phyloP scores from a whole-genome alignment of 257 asterid species.

The Capsicum pubescens region DNA sequence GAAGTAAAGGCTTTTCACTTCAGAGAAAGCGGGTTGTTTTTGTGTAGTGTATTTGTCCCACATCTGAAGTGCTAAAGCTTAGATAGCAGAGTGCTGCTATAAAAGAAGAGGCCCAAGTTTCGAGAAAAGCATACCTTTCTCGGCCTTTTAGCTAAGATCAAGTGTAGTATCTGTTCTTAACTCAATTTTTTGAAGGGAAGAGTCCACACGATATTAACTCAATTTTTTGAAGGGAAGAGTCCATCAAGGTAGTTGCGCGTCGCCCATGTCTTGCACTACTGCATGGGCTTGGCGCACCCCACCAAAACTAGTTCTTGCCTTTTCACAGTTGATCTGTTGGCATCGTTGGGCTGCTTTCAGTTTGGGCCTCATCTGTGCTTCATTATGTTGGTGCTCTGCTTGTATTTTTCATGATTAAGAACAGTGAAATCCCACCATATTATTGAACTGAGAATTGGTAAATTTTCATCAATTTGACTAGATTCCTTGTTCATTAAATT shows the following conservation, averaged over 20 bases:
- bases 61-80: background rate
- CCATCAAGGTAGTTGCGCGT: background rate
- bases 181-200: background rate
- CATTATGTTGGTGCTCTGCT: too few species aligned
- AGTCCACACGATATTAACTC: fast-evolving
- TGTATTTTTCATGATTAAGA: too few species aligned
- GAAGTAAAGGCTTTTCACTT: background rate
- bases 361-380: too few species aligned
- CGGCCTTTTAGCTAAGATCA: slow-evolving; percentile 52
- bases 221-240: background rate
- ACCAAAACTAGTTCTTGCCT: background rate
- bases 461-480: too few species aligned
- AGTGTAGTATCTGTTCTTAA: slow-evolving; percentile 51
- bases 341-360: too few species aligned
- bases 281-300: background rate
- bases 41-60: background rate
- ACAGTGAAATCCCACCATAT: too few species aligned
- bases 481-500: too few species aligned
- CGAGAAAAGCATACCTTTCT: slow-evolving; percentile 14
- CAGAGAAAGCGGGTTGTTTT: too few species aligned
- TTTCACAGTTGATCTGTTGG: background rate
- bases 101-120: background rate
- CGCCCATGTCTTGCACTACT: background rate
- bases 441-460: too few species aligned
- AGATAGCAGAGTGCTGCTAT: background rate